phyloP scores from a whole-genome alignment of 495 filamentous ascomycete species.

The Xylaria cubensis region DNA sequence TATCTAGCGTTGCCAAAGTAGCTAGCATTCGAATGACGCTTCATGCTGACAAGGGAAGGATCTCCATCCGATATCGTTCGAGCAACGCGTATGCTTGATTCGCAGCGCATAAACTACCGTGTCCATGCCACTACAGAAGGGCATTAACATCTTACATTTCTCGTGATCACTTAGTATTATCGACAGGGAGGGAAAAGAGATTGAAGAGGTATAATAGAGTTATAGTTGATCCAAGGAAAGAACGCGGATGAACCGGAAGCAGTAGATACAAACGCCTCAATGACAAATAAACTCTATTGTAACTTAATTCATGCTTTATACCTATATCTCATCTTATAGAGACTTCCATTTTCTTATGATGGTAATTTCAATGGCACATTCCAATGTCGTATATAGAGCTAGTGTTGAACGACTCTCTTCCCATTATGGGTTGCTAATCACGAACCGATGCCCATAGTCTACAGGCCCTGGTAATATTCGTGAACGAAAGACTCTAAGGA shows the following conservation, averaged over 20 bases:
- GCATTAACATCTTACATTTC: neutral
- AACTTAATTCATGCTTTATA: conserved; percentile 5
- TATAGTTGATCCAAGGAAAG: neutral
- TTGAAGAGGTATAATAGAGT: neutral
- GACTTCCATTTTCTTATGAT: neutral
- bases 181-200: neutral
- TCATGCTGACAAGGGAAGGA: conserved; percentile 80
- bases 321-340: neutral
- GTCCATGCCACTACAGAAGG: conserved; percentile 48
- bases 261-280: neutral
- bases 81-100: conserved; percentile 64
- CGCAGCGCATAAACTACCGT: conserved; percentile 75
- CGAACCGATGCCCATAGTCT: neutral
- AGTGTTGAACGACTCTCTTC: neutral
- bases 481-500: neutral
- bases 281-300: neutral
- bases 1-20: conserved; percentile 61
- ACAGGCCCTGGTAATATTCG: neutral
- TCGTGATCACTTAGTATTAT: neutral
- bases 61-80: conserved; percentile 21
- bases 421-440: neutral
- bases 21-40: conserved; percentile 62
- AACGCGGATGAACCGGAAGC: neutral
- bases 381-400: neutral
- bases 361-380: neutral